phyloP scores from a whole-genome alignment of 2,329 filamentous ascomycete genomes.

The Phialophora verrucosa region DNA sequence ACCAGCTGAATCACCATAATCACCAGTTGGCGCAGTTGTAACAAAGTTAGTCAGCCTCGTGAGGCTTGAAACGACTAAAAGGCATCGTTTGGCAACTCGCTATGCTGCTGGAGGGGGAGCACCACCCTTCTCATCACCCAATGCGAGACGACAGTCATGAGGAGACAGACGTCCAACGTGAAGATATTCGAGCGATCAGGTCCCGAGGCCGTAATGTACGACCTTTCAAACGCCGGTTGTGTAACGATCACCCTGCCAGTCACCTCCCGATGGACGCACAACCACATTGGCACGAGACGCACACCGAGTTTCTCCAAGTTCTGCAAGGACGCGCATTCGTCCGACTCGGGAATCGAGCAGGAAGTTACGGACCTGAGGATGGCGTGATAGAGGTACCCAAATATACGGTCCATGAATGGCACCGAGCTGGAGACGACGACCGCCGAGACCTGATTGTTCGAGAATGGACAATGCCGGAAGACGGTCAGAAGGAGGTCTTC shows the following conservation, averaged over 20 bases:
- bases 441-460: conserved; percentile 50
- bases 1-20: neutral
- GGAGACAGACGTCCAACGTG: conserved; percentile 19
- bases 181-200: conserved; percentile 20
- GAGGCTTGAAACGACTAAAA: neutral
- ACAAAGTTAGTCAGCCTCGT: conserved; percentile 14
- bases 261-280: conserved; percentile 55
- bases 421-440: conserved; percentile 42
- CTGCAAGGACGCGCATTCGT: conserved; percentile 47
- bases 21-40: neutral
- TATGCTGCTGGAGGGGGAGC: neutral
- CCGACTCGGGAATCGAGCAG: conserved; percentile 20
- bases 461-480: conserved; percentile 56
- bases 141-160: conserved; percentile 17
- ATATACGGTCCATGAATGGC: conserved; percentile 55
- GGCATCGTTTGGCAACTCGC: neutral
- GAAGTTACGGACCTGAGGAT: conserved; percentile 20
- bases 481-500: conserved; percentile 55
- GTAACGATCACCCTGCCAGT: conserved; percentile 54
- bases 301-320: conserved; percentile 56
- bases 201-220: conserved; percentile 29
- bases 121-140: neutral
- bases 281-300: conserved; percentile 57
- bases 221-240: conserved; percentile 48
- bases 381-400: conserved; percentile 44